phyloP scores from a whole-genome alignment of 2,329 filamentous ascomycete genomes.

The Scedosporium dehoogii region DNA sequence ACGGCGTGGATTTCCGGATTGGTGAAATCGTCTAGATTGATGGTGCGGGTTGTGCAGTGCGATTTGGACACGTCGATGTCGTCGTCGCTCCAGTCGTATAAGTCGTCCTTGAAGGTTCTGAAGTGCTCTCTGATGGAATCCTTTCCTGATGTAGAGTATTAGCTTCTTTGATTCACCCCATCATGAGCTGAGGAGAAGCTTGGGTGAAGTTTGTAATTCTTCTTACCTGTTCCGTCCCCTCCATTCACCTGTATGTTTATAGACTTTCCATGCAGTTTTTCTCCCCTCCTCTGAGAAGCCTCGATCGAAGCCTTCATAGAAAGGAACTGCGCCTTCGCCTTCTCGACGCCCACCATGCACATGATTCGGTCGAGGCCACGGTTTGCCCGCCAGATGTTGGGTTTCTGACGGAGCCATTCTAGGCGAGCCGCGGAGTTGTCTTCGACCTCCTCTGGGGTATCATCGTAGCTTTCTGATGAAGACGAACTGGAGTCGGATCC shows the following conservation, averaged over 20 bases:
- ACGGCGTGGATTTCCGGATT: neutral
- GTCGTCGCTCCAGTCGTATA: neutral
- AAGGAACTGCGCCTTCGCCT: conserved; percentile 56
- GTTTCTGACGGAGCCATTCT: neutral
- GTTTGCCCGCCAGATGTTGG: conserved; percentile 22
- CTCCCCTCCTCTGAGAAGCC: conserved; percentile 24
- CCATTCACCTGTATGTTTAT: neutral
- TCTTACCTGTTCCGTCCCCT: neutral
- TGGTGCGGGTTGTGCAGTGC: neutral
- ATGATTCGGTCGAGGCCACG: conserved; percentile 52
- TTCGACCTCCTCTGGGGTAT: neutral
- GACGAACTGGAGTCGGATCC: neutral
- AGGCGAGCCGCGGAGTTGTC: neutral
- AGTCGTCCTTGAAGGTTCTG: neutral
- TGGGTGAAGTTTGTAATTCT: no score
- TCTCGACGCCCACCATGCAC: conserved; percentile 60
- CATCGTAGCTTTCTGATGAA: neutral
- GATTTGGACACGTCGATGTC: neutral
- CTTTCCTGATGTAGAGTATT: neutral
- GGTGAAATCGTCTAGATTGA: neutral
- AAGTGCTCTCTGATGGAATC: neutral
- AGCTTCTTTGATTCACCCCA: neutral
- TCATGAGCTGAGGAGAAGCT: no score
- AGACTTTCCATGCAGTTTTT: neutral
- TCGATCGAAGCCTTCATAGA: conserved; percentile 55